phyloP scores from a whole-genome alignment of 768 basidiomycete genomes.

The Boletus edulis region DNA sequence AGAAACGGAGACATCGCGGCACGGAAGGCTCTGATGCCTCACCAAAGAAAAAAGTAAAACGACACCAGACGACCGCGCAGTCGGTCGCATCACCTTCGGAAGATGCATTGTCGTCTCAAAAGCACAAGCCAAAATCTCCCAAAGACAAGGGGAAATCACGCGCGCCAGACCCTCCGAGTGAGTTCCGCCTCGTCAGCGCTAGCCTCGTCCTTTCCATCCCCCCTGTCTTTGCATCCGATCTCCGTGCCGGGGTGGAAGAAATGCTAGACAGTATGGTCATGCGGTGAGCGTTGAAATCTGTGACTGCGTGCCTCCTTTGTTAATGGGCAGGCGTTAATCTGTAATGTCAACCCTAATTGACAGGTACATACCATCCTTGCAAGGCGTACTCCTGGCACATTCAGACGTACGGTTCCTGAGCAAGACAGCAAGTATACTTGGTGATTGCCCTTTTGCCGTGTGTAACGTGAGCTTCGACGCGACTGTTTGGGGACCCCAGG shows the following conservation, averaged over 20 bases:
- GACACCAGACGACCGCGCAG: slow-evolving; percentile 14
- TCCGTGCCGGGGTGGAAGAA: slow-evolving; percentile 76
- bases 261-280: slow-evolving; percentile 94
- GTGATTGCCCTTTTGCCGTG: slow-evolving; percentile 83
- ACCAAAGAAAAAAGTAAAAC: slow-evolving; percentile 38
- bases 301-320: slow-evolving; percentile 1
- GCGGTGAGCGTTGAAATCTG: slow-evolving; percentile 57
- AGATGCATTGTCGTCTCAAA: slow-evolving; percentile 8
- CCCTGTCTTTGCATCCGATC: slow-evolving; percentile 74
- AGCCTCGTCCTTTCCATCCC: slow-evolving; percentile 72
- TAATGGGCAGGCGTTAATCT: slow-evolving; percentile 1
- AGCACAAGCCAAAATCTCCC: slow-evolving; percentile 21
- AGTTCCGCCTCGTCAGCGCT: slow-evolving; percentile 65
- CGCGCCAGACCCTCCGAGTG: slow-evolving; percentile 32
- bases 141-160: slow-evolving; percentile 40
- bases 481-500: slow-evolving; percentile 82
- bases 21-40: slow-evolving; percentile 22
- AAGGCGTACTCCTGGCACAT: slow-evolving; percentile 85
- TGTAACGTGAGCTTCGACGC: slow-evolving; percentile 77
- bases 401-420: slow-evolving; percentile 70
- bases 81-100: not conserved
- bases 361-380: slow-evolving; percentile 86
- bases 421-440: slow-evolving; percentile 63
- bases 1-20: slow-evolving; percentile 52
- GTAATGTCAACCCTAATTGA: not conserved